Evolutionary conservation across 768 basidiomycete species (phyloP).

Genomic region (Neoboletus magnificus): DNA sequence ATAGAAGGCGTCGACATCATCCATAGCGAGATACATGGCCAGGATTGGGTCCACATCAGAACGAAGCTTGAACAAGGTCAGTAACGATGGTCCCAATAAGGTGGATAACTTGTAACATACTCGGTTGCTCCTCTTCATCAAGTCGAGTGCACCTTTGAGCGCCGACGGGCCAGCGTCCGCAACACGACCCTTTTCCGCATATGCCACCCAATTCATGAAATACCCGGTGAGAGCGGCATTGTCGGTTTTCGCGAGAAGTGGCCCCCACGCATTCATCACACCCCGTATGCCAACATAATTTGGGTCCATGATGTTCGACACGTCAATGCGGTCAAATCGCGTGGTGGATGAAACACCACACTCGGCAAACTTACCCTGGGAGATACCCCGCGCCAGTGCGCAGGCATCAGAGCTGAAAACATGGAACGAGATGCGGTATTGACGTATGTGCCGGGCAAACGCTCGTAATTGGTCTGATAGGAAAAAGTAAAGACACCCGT

Average conservation of each 20-base stretch:
- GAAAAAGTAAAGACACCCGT: constrained; percentile 50
- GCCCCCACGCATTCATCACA: constrained; percentile 37
- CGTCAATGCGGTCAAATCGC: constrained; percentile 46
- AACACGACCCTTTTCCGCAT: background rate
- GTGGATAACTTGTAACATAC: constrained; percentile 3
- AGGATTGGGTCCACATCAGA: background rate
- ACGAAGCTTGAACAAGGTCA: constrained; percentile 12
- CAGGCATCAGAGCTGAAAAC: constrained; percentile 38
- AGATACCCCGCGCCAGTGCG: constrained; percentile 39
- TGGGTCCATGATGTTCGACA: constrained; percentile 46
- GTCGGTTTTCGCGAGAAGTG: constrained; percentile 32
- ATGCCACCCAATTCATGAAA: constrained; percentile 47
- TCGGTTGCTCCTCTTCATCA: constrained; percentile 16
- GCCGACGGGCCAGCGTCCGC: constrained; percentile 1
- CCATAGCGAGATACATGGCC: constrained; percentile 5
- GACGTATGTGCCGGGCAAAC: constrained; percentile 36
- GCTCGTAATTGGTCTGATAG: constrained; percentile 38
- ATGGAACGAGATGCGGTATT: constrained; percentile 33
- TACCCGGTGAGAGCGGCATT: constrained; percentile 39
- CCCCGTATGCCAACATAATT: constrained; percentile 39
- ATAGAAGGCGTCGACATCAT: constrained; percentile 24
- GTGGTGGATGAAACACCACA: constrained; percentile 22
- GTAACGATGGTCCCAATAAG: background rate
- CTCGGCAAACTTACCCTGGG: constrained; percentile 7
- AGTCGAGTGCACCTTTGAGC: background rate